phyloP scores from a whole-genome alignment of 1,284 basidiomycete genomes.

The Hemileia vastatrix region DNA sequence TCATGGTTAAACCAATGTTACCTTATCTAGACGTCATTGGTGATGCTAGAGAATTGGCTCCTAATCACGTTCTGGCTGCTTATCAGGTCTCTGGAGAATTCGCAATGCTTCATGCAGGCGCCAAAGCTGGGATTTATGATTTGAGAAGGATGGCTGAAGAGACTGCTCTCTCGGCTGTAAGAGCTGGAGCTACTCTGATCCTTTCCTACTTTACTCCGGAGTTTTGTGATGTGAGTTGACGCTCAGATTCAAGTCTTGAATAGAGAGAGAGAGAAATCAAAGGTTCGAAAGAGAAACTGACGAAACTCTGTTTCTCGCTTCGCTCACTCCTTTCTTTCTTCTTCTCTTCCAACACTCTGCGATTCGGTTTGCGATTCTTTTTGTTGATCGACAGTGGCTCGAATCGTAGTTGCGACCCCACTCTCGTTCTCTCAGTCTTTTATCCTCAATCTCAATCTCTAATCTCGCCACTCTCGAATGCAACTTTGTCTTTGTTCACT shows the following conservation, averaged over 20 bases:
- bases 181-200: conserved; percentile 60
- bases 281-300: not conserved
- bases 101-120: conserved; percentile 91
- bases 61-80: conserved; percentile 79
- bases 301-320: too few species aligned
- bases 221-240: conserved; percentile 25
- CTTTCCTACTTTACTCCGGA: conserved; percentile 17
- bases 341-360: too few species aligned
- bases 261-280: not conserved
- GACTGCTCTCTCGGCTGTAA: conserved; percentile 73
- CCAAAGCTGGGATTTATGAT: conserved; percentile 83
- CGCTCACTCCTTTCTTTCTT: too few species aligned
- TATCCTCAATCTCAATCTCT: too few species aligned
- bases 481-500: too few species aligned
- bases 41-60: conserved; percentile 71
- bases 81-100: conserved; percentile 92
- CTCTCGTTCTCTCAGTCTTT: too few species aligned
- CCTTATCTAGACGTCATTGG: conserved; percentile 94
- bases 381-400: too few species aligned
- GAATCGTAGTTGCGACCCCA: too few species aligned
- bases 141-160: conserved; percentile 89
- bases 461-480: too few species aligned
- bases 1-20: conserved; percentile 96
- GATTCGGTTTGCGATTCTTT: too few species aligned
- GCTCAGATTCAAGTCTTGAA: not conserved